Evolutionary conservation across 2,329 filamentous ascomycete species (phyloP), one percentile per base, ranked within the genome.

Genomic region (Chalaropsis ovoidea): DNA sequence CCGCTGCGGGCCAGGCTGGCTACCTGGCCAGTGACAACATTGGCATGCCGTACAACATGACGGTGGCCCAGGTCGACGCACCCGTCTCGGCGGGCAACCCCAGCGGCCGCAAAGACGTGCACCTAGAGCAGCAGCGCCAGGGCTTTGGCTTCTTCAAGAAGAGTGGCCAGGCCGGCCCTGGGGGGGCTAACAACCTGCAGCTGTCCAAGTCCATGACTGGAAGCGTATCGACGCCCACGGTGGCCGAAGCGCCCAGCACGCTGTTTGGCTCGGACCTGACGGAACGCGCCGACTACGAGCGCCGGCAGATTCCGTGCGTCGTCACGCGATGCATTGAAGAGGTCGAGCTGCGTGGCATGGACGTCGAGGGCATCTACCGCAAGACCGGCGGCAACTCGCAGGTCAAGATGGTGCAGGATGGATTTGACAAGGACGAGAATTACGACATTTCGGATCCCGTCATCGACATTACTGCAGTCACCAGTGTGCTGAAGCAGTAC

Each of bases 281-380:
- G 56, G 88, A 91, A 71, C 86, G 94, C 69, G 87, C 90, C 72
- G 91, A 96, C 62, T 91, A 84, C 72, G 94, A 99, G 75, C 89
- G 89, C 69, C 86, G 89, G 64, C 86, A 93, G 71, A 93, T 99
- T 68, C 94, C 94, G 61, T 87, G 86, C 69, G 89, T 99, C 35
- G 89, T 99, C 54, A 93, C 86, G 61, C 88, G 91, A 61, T 99
- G 94, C 76, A 95, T 99, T 70, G 90, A 96, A 73, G 93, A 99
- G 76, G 94, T 99, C 47, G 94, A 99, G 75, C 78, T 94, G 24
- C 86, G 94, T 73, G 94, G 93, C 76, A 96, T 99, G 90, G 92
- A 97, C 71, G 84, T 95, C 70, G 94, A 97, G 77, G 94, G 94
- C 69, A 95, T 99, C 71, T 99, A 99, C 77, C 86, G 94, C 72